Percentiles rank a stretch among this genome's conserved stretches.
Conservation (phyloP, 2,329 filamentous ascomycete species). For the Dactylonectria estremocensis region DNA sequence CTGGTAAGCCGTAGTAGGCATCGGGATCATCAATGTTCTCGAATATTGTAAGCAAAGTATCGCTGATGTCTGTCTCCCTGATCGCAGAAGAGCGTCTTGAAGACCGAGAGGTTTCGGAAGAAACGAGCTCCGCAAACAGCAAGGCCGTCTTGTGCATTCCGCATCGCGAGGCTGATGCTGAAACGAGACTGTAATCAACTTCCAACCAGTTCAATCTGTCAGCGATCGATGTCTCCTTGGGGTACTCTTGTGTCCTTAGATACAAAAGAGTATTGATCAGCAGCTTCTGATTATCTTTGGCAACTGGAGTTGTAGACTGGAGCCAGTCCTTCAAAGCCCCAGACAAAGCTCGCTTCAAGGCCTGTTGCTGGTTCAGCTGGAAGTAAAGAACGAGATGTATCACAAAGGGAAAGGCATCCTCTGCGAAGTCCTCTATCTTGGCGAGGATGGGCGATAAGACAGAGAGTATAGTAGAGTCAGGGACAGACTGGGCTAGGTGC, state of each 20-base stretch:
- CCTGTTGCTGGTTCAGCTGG: slow-evolving; percentile 74
- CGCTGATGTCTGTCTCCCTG: slow-evolving; percentile 70
- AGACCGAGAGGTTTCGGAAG: slow-evolving; percentile 68
- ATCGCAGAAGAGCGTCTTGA: slow-evolving; percentile 78
- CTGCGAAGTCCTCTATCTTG: slow-evolving; percentile 78
- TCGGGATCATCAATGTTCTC: slow-evolving; percentile 96
- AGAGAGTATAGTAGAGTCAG: slow-evolving; percentile 77
- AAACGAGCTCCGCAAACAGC: slow-evolving; percentile 83
- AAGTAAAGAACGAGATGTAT: slow-evolving; percentile 84
- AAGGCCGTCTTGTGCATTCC: slow-evolving; percentile 91
- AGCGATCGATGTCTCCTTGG: slow-evolving; percentile 82
- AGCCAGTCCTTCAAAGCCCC: slow-evolving; percentile 77
- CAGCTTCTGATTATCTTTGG: slow-evolving; percentile 76
- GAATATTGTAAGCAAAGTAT: slow-evolving; percentile 86
- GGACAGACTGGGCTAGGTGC: slow-evolving; percentile 71
- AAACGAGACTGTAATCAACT: slow-evolving; percentile 80
- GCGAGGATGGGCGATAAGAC: slow-evolving; percentile 77
- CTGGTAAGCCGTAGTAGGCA: slow-evolving; percentile 91
- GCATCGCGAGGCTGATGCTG: slow-evolving; percentile 81
- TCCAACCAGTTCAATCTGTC: slow-evolving; percentile 90
- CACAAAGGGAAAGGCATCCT: slow-evolving; percentile 84
- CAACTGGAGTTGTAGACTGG: slow-evolving; percentile 52
- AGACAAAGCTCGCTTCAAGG: slow-evolving; percentile 75
- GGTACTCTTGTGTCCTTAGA: slow-evolving; percentile 83
- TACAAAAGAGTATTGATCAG: slow-evolving; percentile 88